Percentiles rank a stretch among this genome's conserved stretches.
These are phyloP conservation scores for Coemansia erecta DNA, from an alignment of 192 early-diverging fungal species.

Conservation along the genomic window DNA sequence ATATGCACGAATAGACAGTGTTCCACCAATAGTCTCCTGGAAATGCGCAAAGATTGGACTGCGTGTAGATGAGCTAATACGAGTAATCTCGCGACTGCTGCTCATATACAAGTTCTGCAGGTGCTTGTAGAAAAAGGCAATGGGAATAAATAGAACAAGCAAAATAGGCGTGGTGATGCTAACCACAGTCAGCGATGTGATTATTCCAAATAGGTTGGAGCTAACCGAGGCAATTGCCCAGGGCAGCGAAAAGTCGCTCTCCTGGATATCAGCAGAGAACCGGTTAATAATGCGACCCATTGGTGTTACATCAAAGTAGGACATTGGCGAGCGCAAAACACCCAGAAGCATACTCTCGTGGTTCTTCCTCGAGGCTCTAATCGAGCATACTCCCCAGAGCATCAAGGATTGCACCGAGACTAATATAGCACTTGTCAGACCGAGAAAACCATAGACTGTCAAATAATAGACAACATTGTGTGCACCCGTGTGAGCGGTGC, in stretches of 20 bases:
- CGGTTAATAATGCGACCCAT: constrained; percentile 75
- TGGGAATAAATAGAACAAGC: constrained; percentile 64
- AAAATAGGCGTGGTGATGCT: constrained; percentile 63
- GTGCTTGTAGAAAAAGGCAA: constrained; percentile 72
- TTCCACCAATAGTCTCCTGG: constrained; percentile 74
- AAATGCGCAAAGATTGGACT: constrained; percentile 85
- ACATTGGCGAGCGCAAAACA: constrained; percentile 70
- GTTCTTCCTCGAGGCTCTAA: constrained; percentile 57
- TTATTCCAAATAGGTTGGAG: constrained; percentile 56
- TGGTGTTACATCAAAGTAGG: constrained; percentile 78
- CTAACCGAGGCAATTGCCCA: constrained; percentile 63
- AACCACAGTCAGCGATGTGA: constrained; percentile 60
- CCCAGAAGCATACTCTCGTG: constrained; percentile 69
- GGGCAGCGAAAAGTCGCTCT: constrained; percentile 59
- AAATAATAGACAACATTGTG: constrained; percentile 64
- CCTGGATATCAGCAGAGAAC: constrained; percentile 66
- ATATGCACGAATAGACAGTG: constrained; percentile 86
- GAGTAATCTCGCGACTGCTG: constrained; percentile 81
- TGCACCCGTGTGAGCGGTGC: constrained; percentile 1
- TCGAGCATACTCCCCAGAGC: constrained; percentile 82
- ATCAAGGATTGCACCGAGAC: constrained; percentile 75
- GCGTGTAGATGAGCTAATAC: constrained; percentile 78
- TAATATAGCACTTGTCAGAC: constrained; percentile 65
- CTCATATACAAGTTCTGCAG: constrained; percentile 72
- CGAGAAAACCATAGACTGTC: constrained; percentile 77